These are phyloP conservation scores for Diaporthe nobilis DNA, from an alignment of 2,329 filamentous ascomycete genomes.

Conservation along the genomic window DNA sequence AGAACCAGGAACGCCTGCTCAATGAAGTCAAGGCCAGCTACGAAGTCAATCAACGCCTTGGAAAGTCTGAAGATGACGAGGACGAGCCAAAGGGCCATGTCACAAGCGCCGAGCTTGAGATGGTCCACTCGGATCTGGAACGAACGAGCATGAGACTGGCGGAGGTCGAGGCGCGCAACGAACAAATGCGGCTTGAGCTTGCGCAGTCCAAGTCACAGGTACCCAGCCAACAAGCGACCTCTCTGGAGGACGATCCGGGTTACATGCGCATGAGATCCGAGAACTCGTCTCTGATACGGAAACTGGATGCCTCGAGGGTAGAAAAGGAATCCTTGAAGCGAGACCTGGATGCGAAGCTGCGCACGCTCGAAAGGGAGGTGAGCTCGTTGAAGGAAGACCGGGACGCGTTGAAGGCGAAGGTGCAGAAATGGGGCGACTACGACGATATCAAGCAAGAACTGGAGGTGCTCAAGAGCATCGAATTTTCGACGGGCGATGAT, in stretches of 20 bases:
- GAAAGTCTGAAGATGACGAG: constrained; percentile 70
- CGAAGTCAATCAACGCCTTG: constrained; percentile 93
- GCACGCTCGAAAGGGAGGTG: constrained; percentile 84
- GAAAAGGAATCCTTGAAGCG: constrained; percentile 88
- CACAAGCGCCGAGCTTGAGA: constrained; percentile 91
- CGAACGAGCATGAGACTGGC: constrained; percentile 88
- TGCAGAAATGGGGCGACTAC: constrained; percentile 93
- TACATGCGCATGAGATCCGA: constrained; percentile 92
- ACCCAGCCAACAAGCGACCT: constrained; percentile 70
- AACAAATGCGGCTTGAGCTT: constrained; percentile 90
- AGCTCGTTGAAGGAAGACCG: constrained; percentile 83
- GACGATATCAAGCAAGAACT: constrained; percentile 97
- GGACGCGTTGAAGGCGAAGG: constrained; percentile 82
- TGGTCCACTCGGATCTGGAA: constrained; percentile 92
- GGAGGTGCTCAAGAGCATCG: constrained; percentile 97
- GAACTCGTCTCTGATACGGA: constrained; percentile 91
- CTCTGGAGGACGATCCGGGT: constrained; percentile 88
- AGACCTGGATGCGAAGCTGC: constrained; percentile 80
- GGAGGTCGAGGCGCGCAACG: constrained; percentile 93
- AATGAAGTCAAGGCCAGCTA: constrained; percentile 98
- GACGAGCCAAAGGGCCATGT: constrained; percentile 74
- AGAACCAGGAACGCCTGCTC: constrained; percentile 91
- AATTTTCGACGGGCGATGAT: constrained; percentile 92
- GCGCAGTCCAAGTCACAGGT: constrained; percentile 87
- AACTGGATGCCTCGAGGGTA: constrained; percentile 85